A percentile compares a stretch with the other conserved stretches of the same genome.
phyloP scores from a whole-genome alignment of 1,139 yeast genomes.

The Sugiyamaella japonica region DNA sequence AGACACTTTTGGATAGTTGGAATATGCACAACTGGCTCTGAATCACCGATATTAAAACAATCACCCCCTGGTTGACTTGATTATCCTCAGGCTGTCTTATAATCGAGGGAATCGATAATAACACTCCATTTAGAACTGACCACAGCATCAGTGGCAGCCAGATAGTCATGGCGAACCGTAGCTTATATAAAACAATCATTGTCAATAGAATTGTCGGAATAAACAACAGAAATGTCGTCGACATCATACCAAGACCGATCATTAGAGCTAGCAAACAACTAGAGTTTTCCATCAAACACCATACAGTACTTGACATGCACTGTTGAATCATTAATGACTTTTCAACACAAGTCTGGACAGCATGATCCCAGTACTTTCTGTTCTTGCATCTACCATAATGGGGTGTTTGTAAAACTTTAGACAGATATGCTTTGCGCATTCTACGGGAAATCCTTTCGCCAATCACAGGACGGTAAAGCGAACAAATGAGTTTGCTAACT shows the following conservation, averaged over 20 bases:
- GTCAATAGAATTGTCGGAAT: background rate
- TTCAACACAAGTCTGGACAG: background rate
- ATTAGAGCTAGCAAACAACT: conserved; percentile 1
- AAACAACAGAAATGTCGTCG: background rate
- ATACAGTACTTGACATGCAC: background rate
- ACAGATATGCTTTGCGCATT: conserved; percentile 11
- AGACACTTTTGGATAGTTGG: background rate
- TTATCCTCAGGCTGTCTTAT: conserved; percentile 6
- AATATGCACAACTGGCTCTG: conserved; percentile 1
- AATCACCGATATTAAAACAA: background rate
- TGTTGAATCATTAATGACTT: background rate
- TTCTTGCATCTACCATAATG: background rate
- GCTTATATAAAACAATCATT: background rate
- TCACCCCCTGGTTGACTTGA: conserved; percentile 6
- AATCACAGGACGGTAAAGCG: background rate
- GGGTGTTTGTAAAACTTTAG: conserved; percentile 2
- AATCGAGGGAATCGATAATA: conserved; percentile 5
- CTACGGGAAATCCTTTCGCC: conserved; percentile 7
- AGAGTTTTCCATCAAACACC: background rate
- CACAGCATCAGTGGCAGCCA: background rate
- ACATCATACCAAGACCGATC: background rate
- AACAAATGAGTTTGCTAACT: background rate
- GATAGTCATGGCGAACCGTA: background rate
- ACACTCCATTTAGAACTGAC: background rate
- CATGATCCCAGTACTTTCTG: background rate